Base-by-base conservation (phyloP, 73 alveolate species). In the Uronychia setigera region DNA sequence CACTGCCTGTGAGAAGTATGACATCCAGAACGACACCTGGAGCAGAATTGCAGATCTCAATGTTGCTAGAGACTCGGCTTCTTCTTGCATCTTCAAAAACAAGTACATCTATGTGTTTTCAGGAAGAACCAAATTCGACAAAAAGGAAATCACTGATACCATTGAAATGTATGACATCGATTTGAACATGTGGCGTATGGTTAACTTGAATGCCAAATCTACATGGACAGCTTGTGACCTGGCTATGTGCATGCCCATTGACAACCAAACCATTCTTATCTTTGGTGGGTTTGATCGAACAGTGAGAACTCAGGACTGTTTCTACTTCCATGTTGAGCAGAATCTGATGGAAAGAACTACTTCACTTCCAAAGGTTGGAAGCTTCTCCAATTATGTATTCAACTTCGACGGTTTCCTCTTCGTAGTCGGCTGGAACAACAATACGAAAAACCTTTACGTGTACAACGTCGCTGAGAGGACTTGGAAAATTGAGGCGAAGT, bases 141-240 rank as follows among this genome's bases (percentile, higher is more conserved):
- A 88, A 67, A 88, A 88, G 80, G 94, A 88, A 33, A 88, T 88
- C 57, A 88, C 94, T 0, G 94, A 88, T 58, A 88, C 94, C 26
- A 88, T 88, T 35, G 94, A 88, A 77, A 88, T 88, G 94, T 88
- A 88, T 77, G 94, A 88, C 80, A 88, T 88, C 59, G 94, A 88
- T 79, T 35, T 88, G 58, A 82, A 88, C 79, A 1, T 82, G 67
- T 88, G 94, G 94, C 33, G 90, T 28, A 59, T 88, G 77, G 94
- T 88, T 29, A 88, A 88, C 86, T 87, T 88, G 34, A 89, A 88
- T 60, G 87, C 94, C 31, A 88, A 78, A 80, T 46, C 85, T 1
- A 88, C 94, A 0, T 88, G 94, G 94, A 83, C 89, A 26, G 94
- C 94, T 32, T 88, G 94, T 79, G 94, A 88, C 59, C 85, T 88